Percentiles rank a stretch among this genome's conserved stretches.
phyloP scores from a whole-genome alignment of 768 basidiomycete species.

The Boletus insuetus region DNA sequence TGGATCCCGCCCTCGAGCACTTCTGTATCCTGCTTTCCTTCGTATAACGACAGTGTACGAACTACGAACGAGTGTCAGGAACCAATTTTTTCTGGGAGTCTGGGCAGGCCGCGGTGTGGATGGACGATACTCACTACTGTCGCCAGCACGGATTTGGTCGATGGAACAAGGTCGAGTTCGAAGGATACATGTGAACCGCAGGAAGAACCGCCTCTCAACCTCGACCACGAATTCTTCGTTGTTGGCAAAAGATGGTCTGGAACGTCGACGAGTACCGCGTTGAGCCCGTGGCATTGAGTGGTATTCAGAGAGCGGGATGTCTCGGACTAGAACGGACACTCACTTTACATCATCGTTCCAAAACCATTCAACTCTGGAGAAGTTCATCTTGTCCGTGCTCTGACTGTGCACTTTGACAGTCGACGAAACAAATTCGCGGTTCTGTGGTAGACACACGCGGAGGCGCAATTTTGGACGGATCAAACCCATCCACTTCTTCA shows the following conservation, averaged over 20 bases:
- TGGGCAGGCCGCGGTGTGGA: too few relatives aligned
- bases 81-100: neutral
- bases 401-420: constrained; percentile 4
- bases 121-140: constrained; percentile 7
- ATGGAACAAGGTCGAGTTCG: constrained; percentile 18
- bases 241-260: constrained; percentile 14
- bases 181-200: constrained; percentile 24
- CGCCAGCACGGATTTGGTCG: constrained; percentile 21
- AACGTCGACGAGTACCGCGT: neutral
- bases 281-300: neutral
- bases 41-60: constrained; percentile 22
- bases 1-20: constrained; percentile 13
- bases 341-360: constrained; percentile 18
- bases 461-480: constrained; percentile 23
- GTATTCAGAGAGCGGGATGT: too few relatives aligned
- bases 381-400: neutral
- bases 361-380: constrained; percentile 8
- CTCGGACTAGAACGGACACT: neutral
- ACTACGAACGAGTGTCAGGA: constrained; percentile 3
- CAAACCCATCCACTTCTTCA: constrained; percentile 16
- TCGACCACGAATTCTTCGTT: constrained; percentile 19
- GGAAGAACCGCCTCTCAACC: constrained; percentile 18
- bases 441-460: constrained; percentile 8
- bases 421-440: constrained; percentile 16
- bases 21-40: constrained; percentile 6